Base-by-base conservation (phyloP, 2,329 filamentous ascomycete species). In the Fusarium continuum region DNA sequence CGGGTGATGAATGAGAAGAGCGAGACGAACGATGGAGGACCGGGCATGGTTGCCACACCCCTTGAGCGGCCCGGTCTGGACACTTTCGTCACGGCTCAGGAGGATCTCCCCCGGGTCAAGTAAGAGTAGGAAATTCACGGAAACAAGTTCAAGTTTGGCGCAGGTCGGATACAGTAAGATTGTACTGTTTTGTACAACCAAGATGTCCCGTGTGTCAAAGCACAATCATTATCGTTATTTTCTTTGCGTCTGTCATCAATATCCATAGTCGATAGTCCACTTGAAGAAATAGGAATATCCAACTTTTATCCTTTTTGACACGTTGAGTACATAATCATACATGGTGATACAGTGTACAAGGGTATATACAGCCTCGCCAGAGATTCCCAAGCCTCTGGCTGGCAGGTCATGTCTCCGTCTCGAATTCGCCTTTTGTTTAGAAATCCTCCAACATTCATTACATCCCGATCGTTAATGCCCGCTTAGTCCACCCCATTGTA, bases 401-500 rank as follows among this genome's bases (percentile, higher is more conserved):
- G 47, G 40, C 32, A 34, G 34, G 28, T 55, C 47, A 28, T 47
- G 28, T 22, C 22, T 57, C 36, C 14, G 43, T 59, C 41, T 25
- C 48, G 29, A 14, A 46, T 56, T 31, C 36, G 43, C 43, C 31
- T 25, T 39, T 11, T 53, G 10, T 45, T 22, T 35, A 36, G 25
- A 43, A 28, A 28, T 39, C 29, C 36, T 31, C 23, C 25, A 38
- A 20, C 36, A 11, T 36, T 23, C 17, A 32, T 47, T 19, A 7
- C 34, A 28, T 35, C 17, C 38, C 25, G n/a, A 9, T 55, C 14
- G n/a, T 23, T 34, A 6, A 38, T 23, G 29, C 6, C 14, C 40
- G 7, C 56, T 80, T 75, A 87, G 35, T 87, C 84, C 40, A 85
- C 73, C 2, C 87, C 88, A 70, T 91, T 91, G 77, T 87, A 85